Base-by-base conservation (phyloP, 768 basidiomycete genomes). In the Pulveroboletus sp. region DNA sequence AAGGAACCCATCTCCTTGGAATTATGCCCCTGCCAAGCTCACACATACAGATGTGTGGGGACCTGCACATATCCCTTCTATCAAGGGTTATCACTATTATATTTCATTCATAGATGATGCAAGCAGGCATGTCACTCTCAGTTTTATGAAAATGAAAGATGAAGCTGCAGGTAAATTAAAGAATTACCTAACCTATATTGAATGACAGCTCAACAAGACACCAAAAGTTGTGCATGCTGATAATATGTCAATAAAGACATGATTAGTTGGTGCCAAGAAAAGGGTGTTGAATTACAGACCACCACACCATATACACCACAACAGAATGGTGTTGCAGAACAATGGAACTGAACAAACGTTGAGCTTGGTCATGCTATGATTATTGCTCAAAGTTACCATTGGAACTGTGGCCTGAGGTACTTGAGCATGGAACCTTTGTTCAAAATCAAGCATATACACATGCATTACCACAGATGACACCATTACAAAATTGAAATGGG, bases 281-380 rank as follows among this genome's bases (percentile, higher is more conserved):
- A 60, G 2, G 70, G 72, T 0, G 69, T 71, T 7, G 57, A 57
- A 1, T 48, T 71, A 0, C 63, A 74, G 14, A 57, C 54, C 0
- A 70, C 64, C 0, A 63, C 63, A 5, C 73, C 69, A 1, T 71
- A 75, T 27, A 67, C 69, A 10, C 70, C 69, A 0, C 51, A 65
- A 0, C 69, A 74, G 23, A 75, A 75, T 52, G 68, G 64, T 8
- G 45, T 63, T 17, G 65, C 73, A 0, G 73, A 78, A 32, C 38
- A 63, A 0, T 62, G 63, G 13, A 75, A 75, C 42, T 30, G 57
- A 4, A 73, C 68, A 0, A 27, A 70, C 1, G 20, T 70, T 0
- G 62, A 72, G 41, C 34, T 71, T 5, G 62, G 55, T 1, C 29
- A 55, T 0, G 58, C 68, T 0, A 74, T 75, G 70, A 3, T 76